Conservation (phyloP, 352 stramenopile genomes). For the Thalassiosira ordinaria region DNA sequence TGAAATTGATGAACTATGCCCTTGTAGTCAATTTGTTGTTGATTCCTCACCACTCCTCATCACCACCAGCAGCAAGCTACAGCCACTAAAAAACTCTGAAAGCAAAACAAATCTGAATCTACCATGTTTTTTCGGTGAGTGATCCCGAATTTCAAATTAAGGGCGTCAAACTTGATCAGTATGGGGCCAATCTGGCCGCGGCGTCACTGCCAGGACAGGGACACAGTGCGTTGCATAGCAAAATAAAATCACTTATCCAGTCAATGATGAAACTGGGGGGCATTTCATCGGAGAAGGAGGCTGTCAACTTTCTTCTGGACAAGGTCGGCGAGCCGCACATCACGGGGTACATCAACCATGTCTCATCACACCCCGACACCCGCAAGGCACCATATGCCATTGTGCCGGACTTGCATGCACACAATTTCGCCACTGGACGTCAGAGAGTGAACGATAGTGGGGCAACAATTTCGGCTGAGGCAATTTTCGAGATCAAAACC, state of each 20-base stretch:
- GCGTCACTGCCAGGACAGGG: conserved; percentile 1
- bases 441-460: conserved; percentile 28
- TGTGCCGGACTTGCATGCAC: conserved; percentile 21
- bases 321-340: neutral
- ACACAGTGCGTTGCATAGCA: neutral
- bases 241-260: neutral
- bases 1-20: too few species aligned
- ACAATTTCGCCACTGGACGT: conserved; percentile 14
- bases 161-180: too few species aligned
- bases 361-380: neutral
- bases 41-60: too few species aligned
- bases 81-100: too few species aligned
- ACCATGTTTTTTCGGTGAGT: too few species aligned
- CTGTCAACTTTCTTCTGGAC: neutral
- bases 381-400: neutral
- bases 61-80: too few species aligned
- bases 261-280: neutral
- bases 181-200: conserved; percentile 10
- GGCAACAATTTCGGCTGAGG: neutral
- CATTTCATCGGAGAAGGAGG: neutral
- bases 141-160: too few species aligned
- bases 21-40: too few species aligned
- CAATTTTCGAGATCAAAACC: conserved; percentile 39
- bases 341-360: neutral
- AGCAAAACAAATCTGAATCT: too few species aligned